Evolutionary conservation across 176 grass and related monocot genomes (phyloP).

Genomic region (Echinochloa phyllopogon): DNA sequence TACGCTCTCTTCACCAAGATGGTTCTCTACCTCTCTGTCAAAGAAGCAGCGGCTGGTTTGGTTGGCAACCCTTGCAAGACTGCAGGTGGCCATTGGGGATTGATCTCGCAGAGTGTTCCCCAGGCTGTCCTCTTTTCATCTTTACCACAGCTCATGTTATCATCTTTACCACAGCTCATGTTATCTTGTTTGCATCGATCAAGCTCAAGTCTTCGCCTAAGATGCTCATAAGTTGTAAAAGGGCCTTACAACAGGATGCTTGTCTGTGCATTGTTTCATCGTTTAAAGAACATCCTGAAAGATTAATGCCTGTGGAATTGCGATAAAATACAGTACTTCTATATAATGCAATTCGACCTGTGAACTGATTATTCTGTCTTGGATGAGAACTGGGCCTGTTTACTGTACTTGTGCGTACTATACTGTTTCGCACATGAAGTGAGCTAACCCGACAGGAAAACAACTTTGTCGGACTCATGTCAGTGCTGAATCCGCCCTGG

Average conservation of each 20-base stretch:
- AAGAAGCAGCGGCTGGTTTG: not conserved
- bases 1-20: conserved; percentile 42
- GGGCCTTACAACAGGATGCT: not conserved
- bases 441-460: conserved; percentile 20
- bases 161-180: conserved; percentile 29
- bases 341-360: not conserved
- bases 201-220: conserved; percentile 19
- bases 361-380: not conserved
- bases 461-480: conserved; percentile 22
- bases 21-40: conserved; percentile 21
- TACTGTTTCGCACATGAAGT: not conserved
- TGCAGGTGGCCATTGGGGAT: not conserved
- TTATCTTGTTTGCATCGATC: conserved; percentile 38
- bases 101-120: conserved; percentile 28
- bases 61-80: conserved; percentile 22
- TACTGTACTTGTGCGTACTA: not conserved
- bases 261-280: conserved; percentile 1
- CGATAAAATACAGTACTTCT: not conserved
- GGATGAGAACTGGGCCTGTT: not conserved
- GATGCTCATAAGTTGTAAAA: conserved; percentile 17
- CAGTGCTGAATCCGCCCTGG: not conserved
- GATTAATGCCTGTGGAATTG: not conserved
- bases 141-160: conserved; percentile 31
- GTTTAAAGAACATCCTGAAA: not conserved
- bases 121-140: conserved; percentile 19